Evolutionary conservation across 257 asterid genomes (phyloP).

Genomic region (Oldenlandia corymbosa): DNA sequence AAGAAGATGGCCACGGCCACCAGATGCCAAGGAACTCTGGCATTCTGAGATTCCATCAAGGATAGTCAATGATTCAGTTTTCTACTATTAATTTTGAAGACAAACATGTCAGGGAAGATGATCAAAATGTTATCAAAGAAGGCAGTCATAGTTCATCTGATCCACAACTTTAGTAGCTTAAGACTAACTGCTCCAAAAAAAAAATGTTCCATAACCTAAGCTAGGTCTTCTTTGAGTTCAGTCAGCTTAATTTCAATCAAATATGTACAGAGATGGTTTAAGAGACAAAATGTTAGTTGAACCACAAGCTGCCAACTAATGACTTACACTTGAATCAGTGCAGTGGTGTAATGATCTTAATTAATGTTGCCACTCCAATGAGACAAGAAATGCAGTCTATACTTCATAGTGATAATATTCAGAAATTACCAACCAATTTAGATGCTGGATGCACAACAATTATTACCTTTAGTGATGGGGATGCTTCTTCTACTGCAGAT

Average conservation of each 20-base stretch:
- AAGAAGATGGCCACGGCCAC: slow-evolving; percentile 46
- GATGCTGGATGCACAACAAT: slow-evolving; percentile 1
- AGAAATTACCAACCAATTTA: background rate
- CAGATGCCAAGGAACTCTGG: slow-evolving; percentile 92
- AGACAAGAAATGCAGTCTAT: background rate
- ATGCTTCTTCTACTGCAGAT: slow-evolving; percentile 63
- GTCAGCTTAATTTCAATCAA: background rate
- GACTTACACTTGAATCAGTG: background rate
- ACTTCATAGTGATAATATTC: background rate
- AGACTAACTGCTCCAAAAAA: background rate
- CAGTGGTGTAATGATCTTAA: background rate
- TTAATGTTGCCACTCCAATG: background rate
- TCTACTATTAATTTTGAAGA: background rate
- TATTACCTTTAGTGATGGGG: slow-evolving; percentile 76
- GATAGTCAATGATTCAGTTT: background rate
- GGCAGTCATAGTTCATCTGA: background rate
- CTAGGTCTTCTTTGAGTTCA: background rate
- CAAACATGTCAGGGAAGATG: background rate
- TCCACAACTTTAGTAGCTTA: background rate
- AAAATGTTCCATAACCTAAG: background rate
- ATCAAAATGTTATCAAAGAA: too few relatives aligned
- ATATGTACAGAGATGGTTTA: background rate
- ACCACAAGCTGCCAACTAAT: background rate
- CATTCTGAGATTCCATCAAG: slow-evolving; percentile 39
- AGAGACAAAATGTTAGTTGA: background rate